Conservation (phyloP, 1,284 basidiomycete genomes). For the Cutaneotrichosporon sp. region DNA sequence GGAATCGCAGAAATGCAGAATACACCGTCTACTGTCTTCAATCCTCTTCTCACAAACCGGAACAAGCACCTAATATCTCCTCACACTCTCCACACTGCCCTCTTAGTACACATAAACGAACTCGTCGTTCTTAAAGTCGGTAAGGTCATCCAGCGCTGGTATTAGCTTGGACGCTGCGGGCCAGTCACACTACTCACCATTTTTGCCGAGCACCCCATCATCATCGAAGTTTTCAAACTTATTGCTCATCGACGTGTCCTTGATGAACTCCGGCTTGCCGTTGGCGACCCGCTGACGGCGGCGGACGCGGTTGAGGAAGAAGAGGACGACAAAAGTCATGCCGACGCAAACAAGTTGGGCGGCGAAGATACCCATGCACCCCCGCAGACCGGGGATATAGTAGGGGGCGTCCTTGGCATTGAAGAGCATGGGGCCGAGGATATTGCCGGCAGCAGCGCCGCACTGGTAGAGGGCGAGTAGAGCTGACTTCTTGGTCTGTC, state of each 20-base stretch:
- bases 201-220: not conserved
- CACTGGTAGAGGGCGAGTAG: conserved; percentile 32
- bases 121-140: conserved; percentile 36
- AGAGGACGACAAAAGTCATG: conserved; percentile 10
- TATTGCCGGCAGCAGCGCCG: conserved; percentile 29
- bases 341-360: conserved; percentile 13
- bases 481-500: conserved; percentile 49
- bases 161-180: not conserved
- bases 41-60: too few species aligned
- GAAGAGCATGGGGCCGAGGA: conserved; percentile 43
- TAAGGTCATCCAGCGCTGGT: conserved; percentile 19
- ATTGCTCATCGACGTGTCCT: conserved; percentile 29
- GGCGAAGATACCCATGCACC: conserved; percentile 6
- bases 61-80: too few species aligned
- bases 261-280: conserved; percentile 33
- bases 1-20: too few species aligned
- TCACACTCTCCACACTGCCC: not conserved
- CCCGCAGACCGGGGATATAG: conserved; percentile 25
- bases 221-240: conserved; percentile 18
- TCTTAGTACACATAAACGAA: conserved; percentile 24
- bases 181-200: not conserved
- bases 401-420: conserved; percentile 33
- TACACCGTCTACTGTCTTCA: too few species aligned
- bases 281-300: conserved; percentile 25
- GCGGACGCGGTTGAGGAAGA: conserved; percentile 28